These are phyloP conservation scores for Coelastrella sp. DNA, from an alignment of 139 green algal genomes.

Conservation along the genomic window DNA sequence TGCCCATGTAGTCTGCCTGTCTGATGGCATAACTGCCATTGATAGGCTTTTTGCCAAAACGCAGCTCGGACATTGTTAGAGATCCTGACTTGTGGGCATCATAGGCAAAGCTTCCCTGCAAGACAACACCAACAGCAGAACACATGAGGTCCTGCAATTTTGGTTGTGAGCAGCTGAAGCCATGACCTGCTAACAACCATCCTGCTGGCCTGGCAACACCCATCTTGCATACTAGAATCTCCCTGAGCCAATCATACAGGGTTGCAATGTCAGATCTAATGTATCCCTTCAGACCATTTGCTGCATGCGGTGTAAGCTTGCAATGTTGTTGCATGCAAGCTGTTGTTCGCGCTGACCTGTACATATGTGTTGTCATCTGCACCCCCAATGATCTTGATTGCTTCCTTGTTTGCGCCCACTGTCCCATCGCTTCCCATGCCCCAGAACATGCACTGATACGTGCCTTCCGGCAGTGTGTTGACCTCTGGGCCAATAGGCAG, in stretches of 20 bases:
- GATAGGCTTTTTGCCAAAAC: slow-evolving; percentile 64
- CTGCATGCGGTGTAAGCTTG: no score
- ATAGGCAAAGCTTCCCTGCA: slow-evolving; percentile 65
- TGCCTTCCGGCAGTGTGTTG: slow-evolving; percentile 55
- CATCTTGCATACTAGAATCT: no score
- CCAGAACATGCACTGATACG: slow-evolving; percentile 68
- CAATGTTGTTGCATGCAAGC: no score
- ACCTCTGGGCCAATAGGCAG: slow-evolving; percentile 51
- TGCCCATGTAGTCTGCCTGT: slow-evolving; percentile 64
- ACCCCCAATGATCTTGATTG: slow-evolving; percentile 66
- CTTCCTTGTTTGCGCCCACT: slow-evolving; percentile 72
- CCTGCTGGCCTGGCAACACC: no score
- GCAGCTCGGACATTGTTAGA: slow-evolving; percentile 65
- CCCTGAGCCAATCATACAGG: no score
- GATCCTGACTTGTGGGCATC: slow-evolving; percentile 69
- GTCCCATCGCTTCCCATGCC: slow-evolving; percentile 70
- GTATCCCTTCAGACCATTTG: no score
- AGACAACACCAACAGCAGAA: not conserved
- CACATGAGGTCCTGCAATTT: no score
- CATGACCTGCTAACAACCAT: no score
- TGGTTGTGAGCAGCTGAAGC: no score
- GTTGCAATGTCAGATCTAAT: no score
- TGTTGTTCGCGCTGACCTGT: slow-evolving; percentile 44
- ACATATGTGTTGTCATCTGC: slow-evolving; percentile 44
- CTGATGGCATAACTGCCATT: slow-evolving; percentile 57